A percentile compares a stretch with the other conserved stretches of the same genome.
These are phyloP conservation scores for Saturnispora quitensis DNA, from an alignment of 805 yeast species.

Conservation along the genomic window DNA sequence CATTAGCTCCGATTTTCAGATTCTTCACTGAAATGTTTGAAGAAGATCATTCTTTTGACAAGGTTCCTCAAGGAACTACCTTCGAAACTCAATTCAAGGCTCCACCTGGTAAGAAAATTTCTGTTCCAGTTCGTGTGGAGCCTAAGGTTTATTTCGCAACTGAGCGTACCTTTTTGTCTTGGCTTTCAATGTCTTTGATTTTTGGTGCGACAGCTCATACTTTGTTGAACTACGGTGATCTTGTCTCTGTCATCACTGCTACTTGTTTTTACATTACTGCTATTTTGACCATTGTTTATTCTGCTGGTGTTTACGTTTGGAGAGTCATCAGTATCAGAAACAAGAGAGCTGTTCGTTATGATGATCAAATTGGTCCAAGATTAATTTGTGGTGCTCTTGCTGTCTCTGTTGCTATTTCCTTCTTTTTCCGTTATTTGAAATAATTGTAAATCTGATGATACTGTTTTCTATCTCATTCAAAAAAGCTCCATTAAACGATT, in stretches of 20 bases:
- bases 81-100: conserved; percentile 52
- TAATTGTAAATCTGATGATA: background rate
- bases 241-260: conserved; percentile 68
- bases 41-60: conserved; percentile 42
- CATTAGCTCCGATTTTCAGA: conserved; percentile 11
- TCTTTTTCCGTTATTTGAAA: conserved; percentile 41
- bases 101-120: conserved; percentile 82
- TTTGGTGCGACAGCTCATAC: conserved; percentile 86
- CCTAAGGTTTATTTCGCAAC: conserved; percentile 99
- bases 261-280: conserved; percentile 82
- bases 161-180: conserved; percentile 86
- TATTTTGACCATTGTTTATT: conserved; percentile 58
- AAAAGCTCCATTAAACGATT: background rate
- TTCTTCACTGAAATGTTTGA: conserved; percentile 15
- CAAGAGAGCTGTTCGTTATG: conserved; percentile 76
- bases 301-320: conserved; percentile 67
- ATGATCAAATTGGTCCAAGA: conserved; percentile 82
- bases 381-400: conserved; percentile 69
- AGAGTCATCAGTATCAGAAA: conserved; percentile 77
- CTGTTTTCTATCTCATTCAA: too few species aligned
- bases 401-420: conserved; percentile 55
- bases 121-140: conserved; percentile 93
- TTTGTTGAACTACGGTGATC: conserved; percentile 74
- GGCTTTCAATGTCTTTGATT: conserved; percentile 87
- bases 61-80: conserved; percentile 52